A percentile compares a stretch with the other conserved stretches of the same genome.
These are phyloP conservation scores for Xylaria grammica DNA, from an alignment of 495 filamentous ascomycete genomes.

Conservation along the genomic window DNA sequence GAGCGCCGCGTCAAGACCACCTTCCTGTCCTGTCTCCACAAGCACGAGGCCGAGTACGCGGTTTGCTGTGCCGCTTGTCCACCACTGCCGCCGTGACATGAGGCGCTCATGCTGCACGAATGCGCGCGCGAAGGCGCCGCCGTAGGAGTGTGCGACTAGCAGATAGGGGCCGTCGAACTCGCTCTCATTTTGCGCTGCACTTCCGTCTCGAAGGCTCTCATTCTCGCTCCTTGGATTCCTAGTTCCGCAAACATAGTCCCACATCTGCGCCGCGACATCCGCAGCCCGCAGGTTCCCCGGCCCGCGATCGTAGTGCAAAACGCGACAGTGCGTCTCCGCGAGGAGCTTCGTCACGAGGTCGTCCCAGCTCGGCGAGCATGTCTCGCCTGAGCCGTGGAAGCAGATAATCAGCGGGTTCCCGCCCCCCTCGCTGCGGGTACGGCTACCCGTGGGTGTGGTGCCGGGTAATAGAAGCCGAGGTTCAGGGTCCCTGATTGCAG, in stretches of 20 bases:
- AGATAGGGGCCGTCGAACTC: constrained; percentile 48
- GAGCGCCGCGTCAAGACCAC: constrained; percentile 39
- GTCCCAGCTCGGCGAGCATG: constrained; percentile 47
- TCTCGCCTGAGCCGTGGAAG: constrained; percentile 53
- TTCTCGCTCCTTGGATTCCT: constrained; percentile 26
- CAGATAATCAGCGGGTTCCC: constrained; percentile 45
- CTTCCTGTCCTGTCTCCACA: constrained; percentile 51
- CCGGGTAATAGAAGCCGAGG: neutral
- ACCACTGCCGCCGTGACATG: neutral
- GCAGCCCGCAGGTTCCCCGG: constrained; percentile 25
- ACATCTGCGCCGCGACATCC: constrained; percentile 23
- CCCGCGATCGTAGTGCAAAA: constrained; percentile 51
- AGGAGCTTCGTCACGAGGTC: constrained; percentile 43
- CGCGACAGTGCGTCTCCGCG: constrained; percentile 28
- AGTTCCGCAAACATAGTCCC: constrained; percentile 17
- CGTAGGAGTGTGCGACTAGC: constrained; percentile 58
- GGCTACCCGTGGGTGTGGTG: neutral
- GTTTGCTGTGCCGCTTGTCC: neutral
- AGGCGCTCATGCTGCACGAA: constrained; percentile 29
- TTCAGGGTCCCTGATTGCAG: neutral
- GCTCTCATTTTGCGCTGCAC: constrained; percentile 29
- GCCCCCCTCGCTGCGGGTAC: neutral
- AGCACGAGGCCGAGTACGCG: constrained; percentile 30
- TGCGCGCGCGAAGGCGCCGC: constrained; percentile 55
- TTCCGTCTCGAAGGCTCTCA: constrained; percentile 33